A percentile compares a stretch with the other conserved stretches of the same genome.
These are phyloP conservation scores for Aciculosporium take DNA, from an alignment of 2,329 filamentous ascomycete genomes.

Conservation along the genomic window DNA sequence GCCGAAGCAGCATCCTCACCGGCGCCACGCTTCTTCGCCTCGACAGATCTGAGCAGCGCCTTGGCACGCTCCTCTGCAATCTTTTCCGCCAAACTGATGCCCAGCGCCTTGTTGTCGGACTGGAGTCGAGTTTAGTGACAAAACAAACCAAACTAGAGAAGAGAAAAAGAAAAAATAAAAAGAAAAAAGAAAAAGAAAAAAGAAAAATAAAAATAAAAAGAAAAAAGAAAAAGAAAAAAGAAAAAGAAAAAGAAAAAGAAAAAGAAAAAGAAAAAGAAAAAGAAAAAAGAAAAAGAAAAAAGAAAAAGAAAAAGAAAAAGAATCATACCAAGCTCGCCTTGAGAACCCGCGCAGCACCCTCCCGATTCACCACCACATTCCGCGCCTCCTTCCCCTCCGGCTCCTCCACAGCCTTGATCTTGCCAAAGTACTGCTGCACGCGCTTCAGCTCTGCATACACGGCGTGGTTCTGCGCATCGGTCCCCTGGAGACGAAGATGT, in stretches of 20 bases:
- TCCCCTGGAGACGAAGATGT: constrained; percentile 63
- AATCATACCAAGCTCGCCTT: constrained; percentile 58
- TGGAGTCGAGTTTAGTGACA: constrained; percentile 10
- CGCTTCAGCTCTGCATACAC: constrained; percentile 76
- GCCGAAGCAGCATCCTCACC: constrained; percentile 14
- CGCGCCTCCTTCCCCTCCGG: constrained; percentile 40
- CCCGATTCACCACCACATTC: constrained; percentile 49
- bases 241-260: neutral
- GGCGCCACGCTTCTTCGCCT: constrained; percentile 30
- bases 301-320: neutral
- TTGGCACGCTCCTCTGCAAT: constrained; percentile 42
- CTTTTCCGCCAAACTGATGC: constrained; percentile 38
- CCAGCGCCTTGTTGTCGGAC: constrained; percentile 38
- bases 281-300: no score
- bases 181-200: no score
- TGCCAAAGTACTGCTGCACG: constrained; percentile 82
- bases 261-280: neutral
- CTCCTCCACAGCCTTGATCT: constrained; percentile 67
- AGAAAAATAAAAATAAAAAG: no score
- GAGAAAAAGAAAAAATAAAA: neutral
- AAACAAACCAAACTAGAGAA: neutral
- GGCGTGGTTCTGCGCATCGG: constrained; percentile 69
- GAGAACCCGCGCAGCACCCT: constrained; percentile 68
- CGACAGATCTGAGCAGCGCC: constrained; percentile 32
- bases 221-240: neutral